Conservation (phyloP, 1,284 basidiomycete genomes). For the Marasmius oreades region DNA sequence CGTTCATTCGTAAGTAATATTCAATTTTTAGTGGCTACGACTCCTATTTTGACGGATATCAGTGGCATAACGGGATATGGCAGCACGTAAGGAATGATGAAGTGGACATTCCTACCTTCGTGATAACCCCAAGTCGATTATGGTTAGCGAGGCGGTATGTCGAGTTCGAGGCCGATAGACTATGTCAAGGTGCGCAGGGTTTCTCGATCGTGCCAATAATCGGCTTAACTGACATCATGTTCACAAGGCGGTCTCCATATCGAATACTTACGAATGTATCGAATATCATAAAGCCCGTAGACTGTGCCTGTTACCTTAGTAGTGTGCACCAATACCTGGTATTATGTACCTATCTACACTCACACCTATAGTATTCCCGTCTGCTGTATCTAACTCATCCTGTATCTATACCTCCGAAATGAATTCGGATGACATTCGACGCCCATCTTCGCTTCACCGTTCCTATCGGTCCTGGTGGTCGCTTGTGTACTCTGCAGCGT, state of each 20-base stretch:
- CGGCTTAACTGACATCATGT: background rate
- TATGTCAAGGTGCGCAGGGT: background rate
- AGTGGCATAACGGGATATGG: background rate
- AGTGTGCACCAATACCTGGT: no score
- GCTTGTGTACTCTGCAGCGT: no score
- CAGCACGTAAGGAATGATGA: background rate
- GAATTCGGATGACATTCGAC: no score
- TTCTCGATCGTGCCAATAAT: background rate
- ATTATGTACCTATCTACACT: no score
- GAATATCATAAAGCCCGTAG: background rate
- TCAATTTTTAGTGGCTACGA: background rate
- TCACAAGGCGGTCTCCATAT: background rate
- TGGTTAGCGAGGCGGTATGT: background rate
- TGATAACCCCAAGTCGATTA: background rate
- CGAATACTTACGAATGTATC: conserved; percentile 4
- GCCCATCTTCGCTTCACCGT: no score
- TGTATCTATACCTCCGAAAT: no score
- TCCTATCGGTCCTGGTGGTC: no score
- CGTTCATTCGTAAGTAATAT: background rate
- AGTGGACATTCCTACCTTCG: background rate
- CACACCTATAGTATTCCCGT: no score
- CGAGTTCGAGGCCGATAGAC: background rate
- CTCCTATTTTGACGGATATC: background rate
- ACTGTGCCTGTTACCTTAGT: no score
- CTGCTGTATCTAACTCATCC: no score